Percentiles rank a stretch among this genome's conserved stretches.
These are phyloP conservation scores for Diaporthe sp. DNA, from an alignment of 2,329 filamentous ascomycete species.

Conservation along the genomic window DNA sequence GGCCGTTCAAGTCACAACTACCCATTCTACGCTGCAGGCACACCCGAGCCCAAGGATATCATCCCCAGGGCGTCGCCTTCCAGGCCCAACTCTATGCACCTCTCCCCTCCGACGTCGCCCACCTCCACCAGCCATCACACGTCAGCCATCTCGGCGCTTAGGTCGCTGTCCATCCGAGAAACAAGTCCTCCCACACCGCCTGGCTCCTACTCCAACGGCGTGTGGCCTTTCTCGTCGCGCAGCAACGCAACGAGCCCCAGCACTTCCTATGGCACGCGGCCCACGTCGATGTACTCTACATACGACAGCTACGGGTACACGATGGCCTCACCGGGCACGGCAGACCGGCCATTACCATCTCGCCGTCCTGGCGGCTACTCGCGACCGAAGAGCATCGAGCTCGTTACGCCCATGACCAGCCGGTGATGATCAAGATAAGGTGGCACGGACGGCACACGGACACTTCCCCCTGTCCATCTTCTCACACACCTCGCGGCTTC, in stretches of 20 bases:
- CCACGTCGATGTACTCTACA: constrained; percentile 58
- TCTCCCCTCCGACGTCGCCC: constrained; percentile 64
- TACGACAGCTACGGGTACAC: constrained; percentile 62
- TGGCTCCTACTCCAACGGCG: constrained; percentile 49
- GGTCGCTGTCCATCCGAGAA: constrained; percentile 64
- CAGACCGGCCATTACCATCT: constrained; percentile 67
- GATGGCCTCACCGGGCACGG: constrained; percentile 47
- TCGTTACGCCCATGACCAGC: constrained; percentile 69
- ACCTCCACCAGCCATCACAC: constrained; percentile 55
- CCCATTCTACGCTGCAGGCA: constrained; percentile 56
- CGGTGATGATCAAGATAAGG: constrained; percentile 40
- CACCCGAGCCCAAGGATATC: constrained; percentile 69
- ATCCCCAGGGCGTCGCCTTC: constrained; percentile 73
- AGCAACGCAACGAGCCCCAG: constrained; percentile 63
- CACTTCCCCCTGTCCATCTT: background rate
- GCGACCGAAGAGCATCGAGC: constrained; percentile 71
- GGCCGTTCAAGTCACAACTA: constrained; percentile 45
- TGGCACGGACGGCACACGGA: constrained; percentile 11
- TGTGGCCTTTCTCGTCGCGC: constrained; percentile 64
- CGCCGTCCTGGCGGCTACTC: constrained; percentile 65
- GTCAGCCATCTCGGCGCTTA: constrained; percentile 65
- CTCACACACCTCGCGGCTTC: constrained; percentile 17
- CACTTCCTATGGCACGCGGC: constrained; percentile 58
- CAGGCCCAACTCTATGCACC: constrained; percentile 64
- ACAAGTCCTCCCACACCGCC: constrained; percentile 67